phyloP scores from a whole-genome alignment of 768 basidiomycete genomes.

The Crucibulum laeve region DNA sequence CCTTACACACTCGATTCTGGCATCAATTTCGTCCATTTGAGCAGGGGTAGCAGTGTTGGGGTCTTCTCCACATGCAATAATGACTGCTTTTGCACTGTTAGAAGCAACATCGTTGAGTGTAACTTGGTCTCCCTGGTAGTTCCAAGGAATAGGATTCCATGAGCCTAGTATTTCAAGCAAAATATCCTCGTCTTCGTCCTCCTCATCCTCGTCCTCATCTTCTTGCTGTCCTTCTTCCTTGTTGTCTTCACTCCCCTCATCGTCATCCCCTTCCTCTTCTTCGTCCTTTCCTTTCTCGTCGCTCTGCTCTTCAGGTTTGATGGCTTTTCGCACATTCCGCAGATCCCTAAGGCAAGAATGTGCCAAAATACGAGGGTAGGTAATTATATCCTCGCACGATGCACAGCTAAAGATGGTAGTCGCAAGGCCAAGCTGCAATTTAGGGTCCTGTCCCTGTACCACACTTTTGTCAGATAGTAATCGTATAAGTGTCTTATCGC shows the following conservation, averaged over 20 bases:
- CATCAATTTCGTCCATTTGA: constrained; percentile 19
- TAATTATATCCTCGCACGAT: constrained; percentile 23
- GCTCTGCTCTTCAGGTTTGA: no score
- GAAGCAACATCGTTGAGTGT: constrained; percentile 23
- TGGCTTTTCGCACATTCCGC: no score
- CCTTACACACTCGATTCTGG: constrained; percentile 24
- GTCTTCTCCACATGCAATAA: constrained; percentile 21
- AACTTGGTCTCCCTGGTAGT: constrained; percentile 14
- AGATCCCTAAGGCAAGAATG: constrained; percentile 18
- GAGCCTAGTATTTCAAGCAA: background rate
- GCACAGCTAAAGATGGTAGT: constrained; percentile 27
- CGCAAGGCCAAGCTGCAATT: constrained; percentile 17
- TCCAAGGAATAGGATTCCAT: constrained; percentile 13
- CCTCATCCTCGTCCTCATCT: background rate
- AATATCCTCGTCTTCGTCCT: constrained; percentile 4
- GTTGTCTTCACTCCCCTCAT: no score
- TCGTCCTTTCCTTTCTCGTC: constrained; percentile 5
- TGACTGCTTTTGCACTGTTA: constrained; percentile 14
- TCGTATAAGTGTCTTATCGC: constrained; percentile 11
- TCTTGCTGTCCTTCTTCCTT: no score
- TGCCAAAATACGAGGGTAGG: constrained; percentile 24
- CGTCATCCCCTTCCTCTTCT: constrained; percentile 5
- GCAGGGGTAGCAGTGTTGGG: constrained; percentile 12
- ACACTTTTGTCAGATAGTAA: constrained; percentile 9
- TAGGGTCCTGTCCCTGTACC: background rate